Evolutionary conservation across 1,139 yeast genomes (phyloP).

Genomic region (Spathaspora sp.): DNA sequence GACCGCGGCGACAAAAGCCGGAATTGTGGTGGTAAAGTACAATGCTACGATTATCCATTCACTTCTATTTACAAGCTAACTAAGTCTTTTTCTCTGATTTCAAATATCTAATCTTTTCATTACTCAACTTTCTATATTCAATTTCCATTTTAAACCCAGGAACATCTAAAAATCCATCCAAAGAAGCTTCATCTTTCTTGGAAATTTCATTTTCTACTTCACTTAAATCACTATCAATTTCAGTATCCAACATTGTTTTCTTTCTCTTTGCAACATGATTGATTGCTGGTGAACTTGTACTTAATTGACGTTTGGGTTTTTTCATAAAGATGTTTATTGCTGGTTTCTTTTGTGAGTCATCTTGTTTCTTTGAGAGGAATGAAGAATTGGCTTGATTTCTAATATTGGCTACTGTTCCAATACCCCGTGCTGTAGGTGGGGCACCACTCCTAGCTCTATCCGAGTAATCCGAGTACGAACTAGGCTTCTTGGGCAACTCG

Average conservation of each 20-base stretch:
- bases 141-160: slow-evolving; percentile 7
- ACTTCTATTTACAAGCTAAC: background rate
- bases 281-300: background rate
- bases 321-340: slow-evolving; percentile 5
- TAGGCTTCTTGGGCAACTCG: background rate
- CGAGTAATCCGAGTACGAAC: slow-evolving; percentile 1
- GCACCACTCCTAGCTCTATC: background rate
- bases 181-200: slow-evolving; percentile 16
- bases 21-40: background rate
- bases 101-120: slow-evolving; percentile 7
- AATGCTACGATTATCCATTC: background rate
- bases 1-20: background rate
- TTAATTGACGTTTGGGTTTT: slow-evolving; percentile 3
- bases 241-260: slow-evolving; percentile 10
- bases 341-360: background rate
- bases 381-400: background rate
- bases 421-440: background rate
- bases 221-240: slow-evolving; percentile 23
- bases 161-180: slow-evolving; percentile 9
- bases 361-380: background rate
- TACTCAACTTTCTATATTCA: slow-evolving; percentile 8
- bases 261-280: slow-evolving; percentile 7
- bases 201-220: slow-evolving; percentile 22
- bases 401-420: slow-evolving; percentile 5
- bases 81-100: slow-evolving; percentile 2